Conservation (phyloP, 768 basidiomycete species). For the Leccinum obscurum region DNA sequence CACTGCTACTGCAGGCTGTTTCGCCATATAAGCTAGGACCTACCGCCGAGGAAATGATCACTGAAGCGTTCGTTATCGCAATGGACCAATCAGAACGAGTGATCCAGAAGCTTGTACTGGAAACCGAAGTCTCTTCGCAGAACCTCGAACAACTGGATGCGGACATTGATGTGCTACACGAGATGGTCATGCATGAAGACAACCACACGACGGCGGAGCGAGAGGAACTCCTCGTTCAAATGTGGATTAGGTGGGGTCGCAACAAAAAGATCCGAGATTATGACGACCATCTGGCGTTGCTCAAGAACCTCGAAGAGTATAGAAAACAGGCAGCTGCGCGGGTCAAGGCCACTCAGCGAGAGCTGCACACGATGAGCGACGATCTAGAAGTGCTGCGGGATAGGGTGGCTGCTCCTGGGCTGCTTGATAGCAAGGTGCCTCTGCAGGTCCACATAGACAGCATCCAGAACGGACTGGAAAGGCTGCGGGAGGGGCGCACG, state of each 20-base stretch:
- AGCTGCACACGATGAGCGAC: slow-evolving; percentile 61
- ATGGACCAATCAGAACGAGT: slow-evolving; percentile 58
- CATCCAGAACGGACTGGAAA: slow-evolving; percentile 62
- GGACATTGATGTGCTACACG: slow-evolving; percentile 55
- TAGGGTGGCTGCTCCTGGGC: slow-evolving; percentile 65
- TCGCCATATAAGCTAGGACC: slow-evolving; percentile 39
- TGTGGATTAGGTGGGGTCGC: slow-evolving; percentile 72
- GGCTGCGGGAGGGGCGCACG: slow-evolving; percentile 51
- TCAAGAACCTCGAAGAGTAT: slow-evolving; percentile 56
- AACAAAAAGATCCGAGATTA: slow-evolving; percentile 52
- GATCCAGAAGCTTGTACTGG: slow-evolving; percentile 60
- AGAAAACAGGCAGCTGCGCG: slow-evolving; percentile 62
- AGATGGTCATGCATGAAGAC: slow-evolving; percentile 61
- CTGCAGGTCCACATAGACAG: slow-evolving; percentile 76
- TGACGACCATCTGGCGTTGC: slow-evolving; percentile 50
- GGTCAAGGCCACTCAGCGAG: slow-evolving; percentile 64
- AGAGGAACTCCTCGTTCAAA: slow-evolving; percentile 56
- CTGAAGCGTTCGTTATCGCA: slow-evolving; percentile 56
- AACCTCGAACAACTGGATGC: slow-evolving; percentile 66
- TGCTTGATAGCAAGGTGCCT: slow-evolving; percentile 60
- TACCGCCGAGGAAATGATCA: slow-evolving; percentile 47
- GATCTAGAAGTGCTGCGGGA: slow-evolving; percentile 80
- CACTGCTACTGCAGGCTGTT: slow-evolving; percentile 36
- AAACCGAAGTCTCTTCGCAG: slow-evolving; percentile 57
- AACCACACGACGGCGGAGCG: slow-evolving; percentile 42